phyloP scores from a whole-genome alignment of 345 rosid species.

The Mallotus nudiflorus region DNA sequence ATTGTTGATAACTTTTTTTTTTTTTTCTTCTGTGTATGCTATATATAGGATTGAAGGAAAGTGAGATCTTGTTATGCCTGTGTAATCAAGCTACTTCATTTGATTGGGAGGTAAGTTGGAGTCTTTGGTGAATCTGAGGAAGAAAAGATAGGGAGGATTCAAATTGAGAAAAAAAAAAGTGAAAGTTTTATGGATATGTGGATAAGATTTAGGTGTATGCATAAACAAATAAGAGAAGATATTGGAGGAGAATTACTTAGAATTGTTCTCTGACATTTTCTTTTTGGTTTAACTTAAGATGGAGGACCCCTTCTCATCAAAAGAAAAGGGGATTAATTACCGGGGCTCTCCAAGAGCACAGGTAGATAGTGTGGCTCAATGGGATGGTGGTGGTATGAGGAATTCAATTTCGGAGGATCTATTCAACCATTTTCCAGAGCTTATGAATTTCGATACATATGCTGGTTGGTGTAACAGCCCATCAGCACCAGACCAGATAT shows the following conservation, averaged over 20 bases:
- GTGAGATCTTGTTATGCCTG: constrained; percentile 15
- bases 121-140: background rate
- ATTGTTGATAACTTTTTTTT: background rate
- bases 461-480: constrained; percentile 71
- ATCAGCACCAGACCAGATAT: constrained; percentile 44
- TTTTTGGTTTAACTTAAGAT: constrained; percentile 26
- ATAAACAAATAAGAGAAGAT: constrained; percentile 9
- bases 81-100: background rate
- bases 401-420: constrained; percentile 50
- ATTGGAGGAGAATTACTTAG: constrained; percentile 9
- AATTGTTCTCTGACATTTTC: constrained; percentile 20
- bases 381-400: constrained; percentile 25
- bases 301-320: constrained; percentile 59
- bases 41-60: constrained; percentile 5
- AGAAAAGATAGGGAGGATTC: background rate
- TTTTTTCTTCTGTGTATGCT: background rate
- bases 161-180: background rate
- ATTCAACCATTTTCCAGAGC: constrained; percentile 46
- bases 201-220: constrained; percentile 8
- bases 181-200: constrained; percentile 15
- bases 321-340: constrained; percentile 50
- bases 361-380: constrained; percentile 33
- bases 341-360: constrained; percentile 47
- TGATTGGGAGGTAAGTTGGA: constrained; percentile 4
- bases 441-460: constrained; percentile 61